Percentiles rank a stretch among this genome's conserved stretches.
Evolutionary conservation across 306 rosid species (phyloP).

Genomic region (Acacia acuminata): DNA sequence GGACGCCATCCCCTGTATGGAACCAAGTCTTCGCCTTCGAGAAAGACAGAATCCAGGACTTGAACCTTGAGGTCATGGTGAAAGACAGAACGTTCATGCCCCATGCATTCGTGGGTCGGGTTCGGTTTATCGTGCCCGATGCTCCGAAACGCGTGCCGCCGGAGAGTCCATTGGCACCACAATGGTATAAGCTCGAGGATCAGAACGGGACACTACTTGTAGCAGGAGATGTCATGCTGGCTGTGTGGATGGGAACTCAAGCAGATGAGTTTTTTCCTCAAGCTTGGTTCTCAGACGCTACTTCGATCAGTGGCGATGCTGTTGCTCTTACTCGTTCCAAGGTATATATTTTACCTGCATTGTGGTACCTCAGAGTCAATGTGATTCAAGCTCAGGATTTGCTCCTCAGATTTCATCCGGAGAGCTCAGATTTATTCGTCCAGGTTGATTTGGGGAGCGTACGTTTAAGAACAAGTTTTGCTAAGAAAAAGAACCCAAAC

Average conservation of each 20-base stretch:
- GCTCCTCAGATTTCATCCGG: conserved; percentile 1
- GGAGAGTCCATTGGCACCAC: conserved; percentile 41
- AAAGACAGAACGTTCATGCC: conserved; percentile 8
- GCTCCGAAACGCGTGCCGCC: conserved; percentile 36
- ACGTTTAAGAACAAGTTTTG: conserved; percentile 34
- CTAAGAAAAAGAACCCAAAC: conserved; percentile 21
- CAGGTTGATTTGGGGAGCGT: conserved; percentile 41
- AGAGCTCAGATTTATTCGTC: conserved; percentile 37
- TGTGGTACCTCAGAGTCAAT: conserved; percentile 58
- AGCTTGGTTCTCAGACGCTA: conserved; percentile 44
- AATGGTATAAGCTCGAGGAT: conserved; percentile 41
- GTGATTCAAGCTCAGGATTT: conserved; percentile 55
- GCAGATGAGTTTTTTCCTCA: conserved; percentile 45
- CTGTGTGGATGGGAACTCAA: conserved; percentile 56
- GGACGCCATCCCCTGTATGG: conserved; percentile 30
- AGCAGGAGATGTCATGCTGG: conserved; percentile 48
- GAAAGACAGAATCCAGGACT: conserved; percentile 28
- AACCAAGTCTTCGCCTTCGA: conserved; percentile 43
- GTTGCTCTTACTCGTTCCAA: conserved; percentile 38
- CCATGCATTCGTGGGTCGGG: conserved; percentile 20
- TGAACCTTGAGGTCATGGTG: conserved; percentile 22
- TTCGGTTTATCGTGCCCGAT: conserved; percentile 25
- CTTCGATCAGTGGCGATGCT: conserved; percentile 11
- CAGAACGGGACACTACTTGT: background rate
- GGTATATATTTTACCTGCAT: conserved; percentile 45